Base-by-base conservation (phyloP, 2,329 filamentous ascomycete genomes). In the Paecilomyces sp. region DNA sequence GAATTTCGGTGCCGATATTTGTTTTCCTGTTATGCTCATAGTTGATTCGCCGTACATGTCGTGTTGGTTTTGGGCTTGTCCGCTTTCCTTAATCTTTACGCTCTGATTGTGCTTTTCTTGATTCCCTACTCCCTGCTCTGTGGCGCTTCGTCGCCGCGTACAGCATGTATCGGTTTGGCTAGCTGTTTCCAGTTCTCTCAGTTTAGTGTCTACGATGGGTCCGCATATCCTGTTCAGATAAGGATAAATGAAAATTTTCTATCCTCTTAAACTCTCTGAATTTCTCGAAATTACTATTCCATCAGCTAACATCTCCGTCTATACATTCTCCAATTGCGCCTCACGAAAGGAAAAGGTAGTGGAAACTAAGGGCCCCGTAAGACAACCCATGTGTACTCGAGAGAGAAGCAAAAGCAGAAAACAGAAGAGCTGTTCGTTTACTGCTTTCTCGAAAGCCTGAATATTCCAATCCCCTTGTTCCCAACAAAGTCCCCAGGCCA, bases 371-470 rank as follows among this genome's bases (percentile, higher is more conserved):
- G 9, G 31, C 8, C 31, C 31, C 3, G 25, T 2, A 28, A 33
- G 31, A 33, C 8, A 33, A 33, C 8, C 25, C 31, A 33, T 3
- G 31, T 33, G 31, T 12, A 33, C 31, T 8, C 31, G 8, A 8
- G 31, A 33, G 31, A 33, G 6, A 11, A 28, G 6, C 25, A 28
- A 22, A 22, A 28, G 25, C 25, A 28, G 25, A 6, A 28, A 28
- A 33, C 31, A 9, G 41, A 47, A 18, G 18, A 18, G 5, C 5
- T 9, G n/a, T 8, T n/a, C 8, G 7, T 72, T 1, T 31, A 33
- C 33, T 13, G 52, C 52, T 54, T n/a, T 7, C 7, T 28, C 1
- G 13, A 4, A 30, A 24, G 3, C 22, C 8, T 28, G 25, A 28
- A 12, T 54, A 30, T 18, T 18, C n/a, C 41, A 8, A 8, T 5